Percentiles rank a stretch among this genome's conserved stretches.
Conservation (phyloP, 106 monocot genomes). For the Dendrobium nobile region DNA sequence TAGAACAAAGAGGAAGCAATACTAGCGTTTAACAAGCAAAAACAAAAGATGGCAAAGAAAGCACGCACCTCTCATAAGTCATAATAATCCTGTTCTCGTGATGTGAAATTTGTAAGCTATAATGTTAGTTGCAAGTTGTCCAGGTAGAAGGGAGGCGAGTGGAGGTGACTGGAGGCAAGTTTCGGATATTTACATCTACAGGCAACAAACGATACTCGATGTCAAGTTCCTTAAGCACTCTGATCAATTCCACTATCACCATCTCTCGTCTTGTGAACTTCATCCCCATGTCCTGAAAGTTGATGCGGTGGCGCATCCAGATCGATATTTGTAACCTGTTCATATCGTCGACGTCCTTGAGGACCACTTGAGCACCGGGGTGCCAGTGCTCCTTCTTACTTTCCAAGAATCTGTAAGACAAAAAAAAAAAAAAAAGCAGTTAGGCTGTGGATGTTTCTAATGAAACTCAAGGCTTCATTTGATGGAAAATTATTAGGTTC, state of each 20-base stretch:
- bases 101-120: too few species aligned
- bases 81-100: too few species aligned
- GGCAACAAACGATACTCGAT: slow-evolving; percentile 86
- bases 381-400: slow-evolving; percentile 78
- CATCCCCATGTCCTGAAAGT: slow-evolving; percentile 78
- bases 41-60: too few species aligned
- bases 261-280: slow-evolving; percentile 64
- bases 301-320: slow-evolving; percentile 73
- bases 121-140: slow-evolving; percentile 26
- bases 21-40: too few species aligned
- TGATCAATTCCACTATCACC: slow-evolving; percentile 71
- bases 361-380: slow-evolving; percentile 40
- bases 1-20: too few species aligned
- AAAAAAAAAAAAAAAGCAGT: too few species aligned
- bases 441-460: too few species aligned
- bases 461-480: too few species aligned
- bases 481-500: too few species aligned
- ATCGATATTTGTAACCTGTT: slow-evolving; percentile 69
- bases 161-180: slow-evolving; percentile 47
- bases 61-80: too few species aligned
- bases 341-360: slow-evolving; percentile 84
- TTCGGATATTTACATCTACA: slow-evolving; percentile 60
- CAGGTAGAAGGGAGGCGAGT: slow-evolving; percentile 60
- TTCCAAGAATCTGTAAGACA: slow-evolving; percentile 53
- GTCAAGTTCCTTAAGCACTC: slow-evolving; percentile 52